Base-by-base conservation (phyloP, 192 early-diverging fungal species). In the Helicostylum pulchrum region DNA sequence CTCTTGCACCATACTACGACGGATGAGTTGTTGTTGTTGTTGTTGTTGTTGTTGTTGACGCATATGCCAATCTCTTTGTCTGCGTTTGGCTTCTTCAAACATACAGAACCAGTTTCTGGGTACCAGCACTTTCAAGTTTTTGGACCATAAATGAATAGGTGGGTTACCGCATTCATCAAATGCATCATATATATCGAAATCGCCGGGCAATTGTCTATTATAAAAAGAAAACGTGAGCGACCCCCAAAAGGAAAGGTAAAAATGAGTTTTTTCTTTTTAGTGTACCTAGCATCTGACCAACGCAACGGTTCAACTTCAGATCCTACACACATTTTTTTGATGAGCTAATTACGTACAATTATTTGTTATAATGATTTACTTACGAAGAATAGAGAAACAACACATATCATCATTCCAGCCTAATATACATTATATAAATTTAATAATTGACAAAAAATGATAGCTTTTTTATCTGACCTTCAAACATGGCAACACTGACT, bases 401-500 rank as follows among this genome's bases (percentile, higher is more conserved):
- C 74, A 75, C 65, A 75, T 70, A 57, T 75, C 68, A 64, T 75
- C 74, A 43, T 75, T 66, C 74, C 74, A 75, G 8, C 74, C 71
- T 72, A n/a, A n/a, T n/a, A n/a, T n/a, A 72, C 36, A 34, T 12
- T 26, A 42, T 31, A 52, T 44, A 32, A 52, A 36, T 21, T 64
- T 39, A 63, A 36, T 36, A 53, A 32, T 62, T 20, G 31, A 54
- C 7, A 12, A 17, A 39, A 12, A 17, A 39, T 39, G 19, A 17
- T 55, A 0, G 7, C 19, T 19, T 49, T 2, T 42, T 14, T 9
- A 23, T 12, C 3, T 46, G 62, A 69, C 67, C 71, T 63, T 73
- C 71, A 58, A 73, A 73, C 7, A 73, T 52, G 1, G 65, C 65
- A 26, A 73, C 14, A 19, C 53, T 62, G 19, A 67, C 65, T 17